A percentile compares a stretch with the other conserved stretches of the same genome.
Evolutionary conservation across 345 rosid species (phyloP).

Genomic region (Angophora floribunda): DNA sequence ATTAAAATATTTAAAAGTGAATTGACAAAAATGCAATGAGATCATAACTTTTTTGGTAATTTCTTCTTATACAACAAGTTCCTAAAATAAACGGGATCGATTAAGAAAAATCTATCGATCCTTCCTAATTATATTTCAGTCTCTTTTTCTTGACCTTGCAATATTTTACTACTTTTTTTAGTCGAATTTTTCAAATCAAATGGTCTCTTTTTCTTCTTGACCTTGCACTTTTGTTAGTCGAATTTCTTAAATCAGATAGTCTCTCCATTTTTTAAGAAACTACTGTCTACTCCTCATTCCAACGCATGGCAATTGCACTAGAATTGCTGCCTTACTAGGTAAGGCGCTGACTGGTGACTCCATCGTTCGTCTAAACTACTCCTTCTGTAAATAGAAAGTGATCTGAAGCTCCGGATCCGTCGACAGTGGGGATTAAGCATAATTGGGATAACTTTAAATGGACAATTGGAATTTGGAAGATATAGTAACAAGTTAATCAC

Average conservation of each 20-base stretch:
- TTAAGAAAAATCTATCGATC: neutral
- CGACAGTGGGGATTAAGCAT: neutral
- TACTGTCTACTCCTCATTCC: neutral
- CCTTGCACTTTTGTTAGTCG: neutral
- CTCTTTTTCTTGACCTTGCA: too few species aligned
- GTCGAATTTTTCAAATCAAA: too few species aligned
- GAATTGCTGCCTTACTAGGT: neutral
- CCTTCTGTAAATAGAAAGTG: neutral
- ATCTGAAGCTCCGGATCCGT: neutral
- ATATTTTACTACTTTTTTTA: too few species aligned
- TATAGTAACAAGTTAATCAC: neutral
- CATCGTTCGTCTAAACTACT: neutral
- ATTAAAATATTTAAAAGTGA: accelerated
- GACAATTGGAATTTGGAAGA: neutral
- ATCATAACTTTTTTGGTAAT: too few species aligned
- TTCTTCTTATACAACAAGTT: neutral
- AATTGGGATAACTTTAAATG: neutral
- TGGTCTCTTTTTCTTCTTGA: neutral
- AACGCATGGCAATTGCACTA: neutral
- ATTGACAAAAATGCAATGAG: too few species aligned
- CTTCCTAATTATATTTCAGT: neutral
- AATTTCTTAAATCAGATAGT: neutral
- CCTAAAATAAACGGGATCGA: neutral
- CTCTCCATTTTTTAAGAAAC: neutral
- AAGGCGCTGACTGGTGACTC: neutral